Percentiles rank a stretch among this genome's conserved stretches.
Evolutionary conservation across 108 stramenopile genomes (phyloP).

Genomic region (Skeletonema costatum): DNA sequence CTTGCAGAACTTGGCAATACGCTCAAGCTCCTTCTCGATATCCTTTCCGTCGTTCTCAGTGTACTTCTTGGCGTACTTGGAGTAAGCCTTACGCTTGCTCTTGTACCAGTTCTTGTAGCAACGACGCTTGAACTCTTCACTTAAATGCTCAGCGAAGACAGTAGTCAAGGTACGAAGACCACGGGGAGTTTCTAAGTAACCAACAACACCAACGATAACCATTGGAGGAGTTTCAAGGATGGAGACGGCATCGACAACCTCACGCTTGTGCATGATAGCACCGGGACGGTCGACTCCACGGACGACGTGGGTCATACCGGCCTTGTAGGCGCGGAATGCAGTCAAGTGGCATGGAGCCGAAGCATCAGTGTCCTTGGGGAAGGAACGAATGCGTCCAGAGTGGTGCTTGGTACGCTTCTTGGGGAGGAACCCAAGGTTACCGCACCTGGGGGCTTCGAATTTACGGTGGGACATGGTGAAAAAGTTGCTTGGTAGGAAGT

Average conservation of each 20-base stretch:
- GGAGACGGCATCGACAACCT: conserved; percentile 99
- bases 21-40: conserved; percentile 95
- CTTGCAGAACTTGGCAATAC: conserved; percentile 98
- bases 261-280: conserved; percentile 99
- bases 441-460: conserved; percentile 97
- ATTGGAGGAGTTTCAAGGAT: conserved; percentile 99
- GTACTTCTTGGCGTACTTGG: conserved; percentile 99
- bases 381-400: conserved; percentile 94
- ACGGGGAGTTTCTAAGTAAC: conserved; percentile 98
- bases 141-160: conserved; percentile 98
- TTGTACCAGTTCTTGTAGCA: conserved; percentile 99
- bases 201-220: conserved; percentile 98
- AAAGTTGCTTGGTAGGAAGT: neutral
- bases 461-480: conserved; percentile 94
- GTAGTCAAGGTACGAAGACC: conserved; percentile 98
- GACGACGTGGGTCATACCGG: conserved; percentile 99
- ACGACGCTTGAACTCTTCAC: conserved; percentile 99
- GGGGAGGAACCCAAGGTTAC: conserved; percentile 97
- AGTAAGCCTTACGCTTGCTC: conserved; percentile 99
- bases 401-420: conserved; percentile 99
- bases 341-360: conserved; percentile 94
- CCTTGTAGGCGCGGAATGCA: conserved; percentile 99
- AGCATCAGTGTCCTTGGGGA: conserved; percentile 93
- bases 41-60: conserved; percentile 88
- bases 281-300: conserved; percentile 99